Conservation (phyloP, 345 rosid genomes). For the Eucalyptus victrix region DNA sequence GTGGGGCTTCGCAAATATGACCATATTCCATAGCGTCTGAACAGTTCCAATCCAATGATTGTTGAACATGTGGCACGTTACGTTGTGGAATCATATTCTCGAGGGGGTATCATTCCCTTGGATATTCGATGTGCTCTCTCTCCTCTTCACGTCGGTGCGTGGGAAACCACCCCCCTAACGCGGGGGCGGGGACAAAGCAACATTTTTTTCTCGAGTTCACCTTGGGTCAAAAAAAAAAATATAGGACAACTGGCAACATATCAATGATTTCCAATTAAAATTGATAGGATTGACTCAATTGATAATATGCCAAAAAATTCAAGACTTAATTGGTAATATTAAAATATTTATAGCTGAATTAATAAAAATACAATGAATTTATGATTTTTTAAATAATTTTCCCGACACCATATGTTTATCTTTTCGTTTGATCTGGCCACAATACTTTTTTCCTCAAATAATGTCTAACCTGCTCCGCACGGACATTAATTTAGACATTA, state of each 20-base stretch:
- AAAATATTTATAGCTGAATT: accelerated
- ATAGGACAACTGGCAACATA: accelerated
- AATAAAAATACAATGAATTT: accelerated
- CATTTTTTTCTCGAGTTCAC: not conserved
- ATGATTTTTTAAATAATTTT: too few relatives aligned
- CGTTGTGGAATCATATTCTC: not conserved
- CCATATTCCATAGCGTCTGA: not conserved
- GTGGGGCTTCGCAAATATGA: not conserved
- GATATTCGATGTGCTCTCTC: not conserved
- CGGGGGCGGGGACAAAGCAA: not conserved
- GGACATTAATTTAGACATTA: not conserved
- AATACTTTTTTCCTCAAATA: not conserved
- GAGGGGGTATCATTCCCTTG: not conserved
- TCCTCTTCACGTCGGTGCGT: not conserved
- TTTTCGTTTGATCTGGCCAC: not conserved
- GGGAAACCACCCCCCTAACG: too few relatives aligned
- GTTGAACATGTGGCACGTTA: not conserved
- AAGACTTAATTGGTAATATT: accelerated
- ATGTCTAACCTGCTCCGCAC: not conserved
- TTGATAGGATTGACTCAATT: accelerated
- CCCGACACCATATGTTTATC: not conserved
- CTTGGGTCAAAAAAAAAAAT: not conserved
- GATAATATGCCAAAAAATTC: accelerated
- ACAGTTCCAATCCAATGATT: not conserved
- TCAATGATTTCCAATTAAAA: accelerated